These are phyloP conservation scores for Cryphonectria parasitica DNA, from an alignment of 2,329 filamentous ascomycete genomes.

Conservation along the genomic window DNA sequence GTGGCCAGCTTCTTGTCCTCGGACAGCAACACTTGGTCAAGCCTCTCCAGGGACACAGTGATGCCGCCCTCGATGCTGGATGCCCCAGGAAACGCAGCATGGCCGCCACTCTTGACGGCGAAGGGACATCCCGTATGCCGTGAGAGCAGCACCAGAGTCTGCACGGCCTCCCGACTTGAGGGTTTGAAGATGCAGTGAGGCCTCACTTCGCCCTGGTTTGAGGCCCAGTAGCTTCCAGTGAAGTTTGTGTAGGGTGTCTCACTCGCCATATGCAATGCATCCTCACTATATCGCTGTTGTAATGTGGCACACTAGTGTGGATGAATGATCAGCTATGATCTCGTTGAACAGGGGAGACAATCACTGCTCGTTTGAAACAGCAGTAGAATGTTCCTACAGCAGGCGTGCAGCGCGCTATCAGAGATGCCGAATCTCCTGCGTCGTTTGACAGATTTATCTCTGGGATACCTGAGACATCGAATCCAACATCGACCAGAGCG, in stretches of 20 bases:
- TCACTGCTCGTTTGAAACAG: not conserved
- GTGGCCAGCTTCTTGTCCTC: not conserved
- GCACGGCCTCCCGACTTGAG: not conserved
- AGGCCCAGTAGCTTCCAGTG: conserved; percentile 27
- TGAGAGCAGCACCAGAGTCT: conserved; percentile 8
- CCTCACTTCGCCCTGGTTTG: conserved; percentile 25
- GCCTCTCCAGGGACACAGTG: conserved; percentile 13
- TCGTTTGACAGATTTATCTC: not conserved
- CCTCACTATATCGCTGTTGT: conserved; percentile 21
- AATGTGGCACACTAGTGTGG: not conserved
- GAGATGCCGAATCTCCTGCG: not conserved
- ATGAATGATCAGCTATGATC: not conserved
- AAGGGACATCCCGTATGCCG: conserved; percentile 19
- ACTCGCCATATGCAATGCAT: conserved; percentile 17
- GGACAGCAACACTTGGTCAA: conserved; percentile 7
- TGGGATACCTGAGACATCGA: not conserved
- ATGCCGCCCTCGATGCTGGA: conserved; percentile 19
- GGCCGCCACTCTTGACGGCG: conserved; percentile 20
- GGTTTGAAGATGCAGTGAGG: conserved; percentile 25
- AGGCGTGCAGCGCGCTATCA: not conserved
- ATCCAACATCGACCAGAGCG: not conserved
- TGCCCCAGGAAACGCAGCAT: conserved; percentile 14
- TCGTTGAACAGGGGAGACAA: not conserved
- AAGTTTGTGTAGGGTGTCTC: conserved; percentile 21
- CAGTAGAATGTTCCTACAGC: not conserved